Percentiles rank a stretch among this genome's conserved stretches.
phyloP scores from a whole-genome alignment of 2,329 filamentous ascomycete species.

The Chalaropsis thielavioides region DNA sequence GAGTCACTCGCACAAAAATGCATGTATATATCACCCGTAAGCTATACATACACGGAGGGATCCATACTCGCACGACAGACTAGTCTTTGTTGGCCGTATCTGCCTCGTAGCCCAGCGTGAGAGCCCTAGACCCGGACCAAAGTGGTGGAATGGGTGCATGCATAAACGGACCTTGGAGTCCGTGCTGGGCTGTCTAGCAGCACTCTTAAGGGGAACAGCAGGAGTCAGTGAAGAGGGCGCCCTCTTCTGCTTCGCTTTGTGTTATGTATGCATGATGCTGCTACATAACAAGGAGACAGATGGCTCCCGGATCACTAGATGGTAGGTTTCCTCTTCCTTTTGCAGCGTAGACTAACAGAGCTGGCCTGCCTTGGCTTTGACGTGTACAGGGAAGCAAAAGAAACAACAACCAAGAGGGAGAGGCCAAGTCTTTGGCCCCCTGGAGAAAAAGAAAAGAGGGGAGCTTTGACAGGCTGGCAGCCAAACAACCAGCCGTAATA shows the following conservation, averaged over 20 bases:
- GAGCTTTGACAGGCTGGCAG: background rate
- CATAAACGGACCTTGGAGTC: background rate
- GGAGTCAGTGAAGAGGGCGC: background rate
- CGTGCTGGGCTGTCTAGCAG: background rate
- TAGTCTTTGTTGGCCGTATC: too few species aligned
- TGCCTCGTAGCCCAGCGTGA: too few species aligned
- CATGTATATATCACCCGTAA: background rate
- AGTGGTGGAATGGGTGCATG: background rate
- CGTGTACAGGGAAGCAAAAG: background rate
- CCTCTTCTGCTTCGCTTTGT: background rate
- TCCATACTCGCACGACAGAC: background rate
- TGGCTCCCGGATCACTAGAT: background rate
- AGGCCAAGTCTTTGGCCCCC: too few species aligned
- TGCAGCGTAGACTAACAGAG: background rate
- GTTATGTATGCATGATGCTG: background rate
- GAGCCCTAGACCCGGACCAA: background rate
- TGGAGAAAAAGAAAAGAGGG: background rate
- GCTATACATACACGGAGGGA: background rate
- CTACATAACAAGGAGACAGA: background rate
- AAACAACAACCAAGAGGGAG: too few species aligned
- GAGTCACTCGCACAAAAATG: background rate
- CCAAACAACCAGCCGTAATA: background rate
- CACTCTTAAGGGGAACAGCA: background rate
- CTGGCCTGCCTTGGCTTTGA: background rate
- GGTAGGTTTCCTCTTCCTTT: slow-evolving; percentile 1